Base-by-base conservation (phyloP, 805 yeast species). In the Yarrowia sp. region DNA sequence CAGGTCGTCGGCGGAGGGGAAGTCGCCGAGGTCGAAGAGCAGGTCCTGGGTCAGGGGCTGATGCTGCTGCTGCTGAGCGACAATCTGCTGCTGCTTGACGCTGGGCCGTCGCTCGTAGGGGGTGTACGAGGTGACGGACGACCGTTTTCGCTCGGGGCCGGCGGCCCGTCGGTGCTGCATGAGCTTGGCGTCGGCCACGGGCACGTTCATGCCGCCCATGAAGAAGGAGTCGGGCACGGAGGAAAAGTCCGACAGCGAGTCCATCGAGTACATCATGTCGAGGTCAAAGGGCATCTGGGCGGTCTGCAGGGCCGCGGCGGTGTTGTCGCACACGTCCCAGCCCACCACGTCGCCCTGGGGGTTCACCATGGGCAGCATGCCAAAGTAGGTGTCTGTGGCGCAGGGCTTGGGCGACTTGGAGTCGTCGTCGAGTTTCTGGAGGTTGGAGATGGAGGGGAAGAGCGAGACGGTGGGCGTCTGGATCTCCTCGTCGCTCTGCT, bases 21-120 rank as follows among this genome's bases (percentile, higher is more conserved):
- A 59, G 52, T 45, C 52, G 14, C 65, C 58, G 15, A 48, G 68
- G 50, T 67, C 68, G 7, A 41, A 36, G 2, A 50, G 59, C 26
- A 61, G 46, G 68, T 41, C 55, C 56, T 67, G 69, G 40, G 69
- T 22, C 58, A 38, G 65, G 12, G 26, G 70, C 69, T 69, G 59
- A 22, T 64, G 59, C 55, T 49, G 68, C 42, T 38, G 69, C 65
- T 48, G 68, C 56, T 35, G 67, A 38, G 68, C 55, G 14, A 69
- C 53, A 41, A 45, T 45, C 56, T 59, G 69, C 53, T 56, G 69
- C 49, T 69, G 68, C 65, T 56, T 56, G 48, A 41, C 63, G 14
- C 63, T 56, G 63, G 63, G 63, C 12, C 63, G 65, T 45, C 65
- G 65, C 32, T 41, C 63, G 41, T 48, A 65, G 43, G 68, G 65